Evolutionary conservation across 768 basidiomycete genomes (phyloP), one percentile per base, ranked within the genome.

Genomic region (Trametes cubensis): DNA sequence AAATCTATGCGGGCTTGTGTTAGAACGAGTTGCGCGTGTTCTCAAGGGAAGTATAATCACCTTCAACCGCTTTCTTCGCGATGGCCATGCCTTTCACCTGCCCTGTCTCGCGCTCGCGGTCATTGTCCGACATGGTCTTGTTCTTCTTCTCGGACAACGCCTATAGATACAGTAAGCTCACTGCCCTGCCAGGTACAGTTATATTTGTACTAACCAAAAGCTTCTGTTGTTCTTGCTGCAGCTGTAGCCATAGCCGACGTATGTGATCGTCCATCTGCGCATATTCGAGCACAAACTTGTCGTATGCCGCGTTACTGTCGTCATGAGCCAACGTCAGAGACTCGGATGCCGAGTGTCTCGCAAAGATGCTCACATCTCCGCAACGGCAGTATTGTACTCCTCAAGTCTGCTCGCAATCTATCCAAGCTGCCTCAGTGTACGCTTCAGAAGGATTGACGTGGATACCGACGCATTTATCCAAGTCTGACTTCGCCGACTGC

Each of bases 51-150:
- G 11, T 38, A 21, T 41, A 38, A 65, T 28, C 18, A 70, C 72
- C 72, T 66, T 68, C 68, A 8, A 68, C 64, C 3, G 72, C 70
- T 42, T 69, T 69, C 61, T 70, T 71, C 4, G 69, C 60, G 7
- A 67, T 61, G 1, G 70, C 70, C 68, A 71, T 67, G 4, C 67
- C 70, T 46, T 67, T 61, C n/a, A 73, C 65, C 26, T 70, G 70
- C 1, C 68, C 68, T 28, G 60, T 62, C 64, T 71, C 70, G n/a
- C 70, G 63, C 39, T 62, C 61, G 20, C 55, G 34, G 30, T 71
- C 72, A 23, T 50, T 58, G 15, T 67, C 69, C 3, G 30, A 14
- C 18, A 64, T 48, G 2, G 47, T 26, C 41, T 62, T 52, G 23
- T 64, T 48, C 34, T 61, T 64, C 55, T 62, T 62, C 25, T 67